Evolutionary conservation across 768 basidiomycete genomes (phyloP).

Genomic region (Asterophora parasitica): DNA sequence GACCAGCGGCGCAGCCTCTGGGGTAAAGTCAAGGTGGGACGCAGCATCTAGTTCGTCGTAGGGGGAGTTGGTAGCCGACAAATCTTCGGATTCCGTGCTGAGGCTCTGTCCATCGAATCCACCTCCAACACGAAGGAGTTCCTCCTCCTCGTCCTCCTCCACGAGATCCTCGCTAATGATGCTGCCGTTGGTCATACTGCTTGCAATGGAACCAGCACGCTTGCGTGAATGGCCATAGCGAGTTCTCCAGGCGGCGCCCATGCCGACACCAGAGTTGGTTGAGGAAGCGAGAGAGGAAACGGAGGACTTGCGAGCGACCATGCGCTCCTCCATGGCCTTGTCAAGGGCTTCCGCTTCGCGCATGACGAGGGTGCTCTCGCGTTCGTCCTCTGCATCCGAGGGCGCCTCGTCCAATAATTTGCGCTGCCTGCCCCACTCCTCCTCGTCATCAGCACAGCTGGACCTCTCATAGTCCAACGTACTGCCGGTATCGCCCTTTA

Average conservation of each 20-base stretch:
- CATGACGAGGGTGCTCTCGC: conserved; percentile 54
- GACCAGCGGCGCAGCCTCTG: too few species aligned
- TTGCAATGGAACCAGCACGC: conserved; percentile 73
- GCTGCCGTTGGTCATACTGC: conserved; percentile 61
- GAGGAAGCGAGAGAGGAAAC: conserved; percentile 59
- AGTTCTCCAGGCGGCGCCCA: conserved; percentile 61
- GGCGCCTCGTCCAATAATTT: conserved; percentile 52
- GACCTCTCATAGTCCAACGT: conserved; percentile 51
- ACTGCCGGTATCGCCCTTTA: conserved; percentile 47
- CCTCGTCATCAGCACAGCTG: conserved; percentile 61
- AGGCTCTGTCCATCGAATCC: conserved; percentile 46
- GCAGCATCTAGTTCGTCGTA: conserved; percentile 35
- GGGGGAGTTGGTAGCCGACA: conserved; percentile 39
- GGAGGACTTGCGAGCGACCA: conserved; percentile 70
- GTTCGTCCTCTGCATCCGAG: conserved; percentile 48
- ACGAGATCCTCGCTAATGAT: conserved; percentile 75
- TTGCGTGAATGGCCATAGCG: conserved; percentile 58
- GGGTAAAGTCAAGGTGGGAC: conserved; percentile 14
- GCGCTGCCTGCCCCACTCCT: conserved; percentile 76
- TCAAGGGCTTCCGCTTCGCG: conserved; percentile 81
- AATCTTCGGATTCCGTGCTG: conserved; percentile 31
- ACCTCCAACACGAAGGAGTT: conserved; percentile 63
- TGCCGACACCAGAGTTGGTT: conserved; percentile 51
- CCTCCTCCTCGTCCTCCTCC: conserved; percentile 77
- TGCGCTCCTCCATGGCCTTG: conserved; percentile 83